Base-by-base conservation (phyloP, 169 alveolate species). In the Amoebophrya sp. region DNA sequence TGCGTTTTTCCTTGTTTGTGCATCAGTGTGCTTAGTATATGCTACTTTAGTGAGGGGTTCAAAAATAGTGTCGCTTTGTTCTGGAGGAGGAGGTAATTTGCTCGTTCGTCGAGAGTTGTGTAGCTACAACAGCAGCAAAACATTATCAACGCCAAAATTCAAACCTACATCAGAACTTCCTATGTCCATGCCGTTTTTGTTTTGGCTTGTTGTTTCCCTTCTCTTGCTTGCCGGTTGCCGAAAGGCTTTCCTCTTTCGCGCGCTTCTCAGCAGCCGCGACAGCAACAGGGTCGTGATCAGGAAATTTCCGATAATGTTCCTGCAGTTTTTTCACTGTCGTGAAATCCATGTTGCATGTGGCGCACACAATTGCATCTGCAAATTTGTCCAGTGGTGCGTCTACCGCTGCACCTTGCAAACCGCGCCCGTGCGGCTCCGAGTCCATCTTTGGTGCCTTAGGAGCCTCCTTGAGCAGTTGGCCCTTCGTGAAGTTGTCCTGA, bases 401-500 rank as follows among this genome's bases (percentile, higher is more conserved):
- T 18, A 7, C 18, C 66, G 18, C 18, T 47, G 29, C 35, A n/a
- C 32, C 35, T 66, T 3, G 83, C 83, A 25, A 66, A 0, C 35
- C 32, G 83, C 35, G 29, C 35, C 83, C 66, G 7, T 47, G 7
- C 18, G 66, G 29, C 18, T 18, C 66, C 66, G 66, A 7, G 7
- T 47, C 18, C 2, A 2, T 25, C 83, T 18, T n/a, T 66, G 32
- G 39, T 0, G 29, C 32, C 35, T 66, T 66, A 0, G 83, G 83
- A 7, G 83, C 83, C 83, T 66, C 83, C 10, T 66, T 66, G 35
- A 66, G 83, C 7, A 66, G 83, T n/a, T 66, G 83, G 83, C 83
- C 83, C 18, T 66, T 66, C 35, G 83, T 66, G 32, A 66, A 66
- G 35, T 66, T 66, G 83, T 66, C 83, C 83, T 66, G 83, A 66